Conservation (phyloP, 75 land plant genomes). For the Chamaecyparis obtusa region DNA sequence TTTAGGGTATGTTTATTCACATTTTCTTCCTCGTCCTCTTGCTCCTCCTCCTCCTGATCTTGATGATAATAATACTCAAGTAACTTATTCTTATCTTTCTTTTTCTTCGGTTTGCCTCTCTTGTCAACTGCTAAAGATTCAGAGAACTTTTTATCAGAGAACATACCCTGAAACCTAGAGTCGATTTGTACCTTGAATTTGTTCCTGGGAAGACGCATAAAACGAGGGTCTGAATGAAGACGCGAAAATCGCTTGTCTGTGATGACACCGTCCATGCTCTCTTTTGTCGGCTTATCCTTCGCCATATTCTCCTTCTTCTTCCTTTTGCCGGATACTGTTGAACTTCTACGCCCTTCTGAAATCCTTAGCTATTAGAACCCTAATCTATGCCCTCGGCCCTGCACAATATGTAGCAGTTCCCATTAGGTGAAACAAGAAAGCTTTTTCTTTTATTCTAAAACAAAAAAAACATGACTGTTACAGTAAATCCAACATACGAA, state of each 20-base stretch:
- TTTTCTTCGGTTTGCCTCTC: conserved; percentile 57
- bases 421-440: no score
- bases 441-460: no score
- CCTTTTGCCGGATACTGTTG: not conserved
- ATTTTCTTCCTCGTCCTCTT: conserved; percentile 13
- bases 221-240: conserved; percentile 77
- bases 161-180: conserved; percentile 66
- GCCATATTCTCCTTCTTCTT: conserved; percentile 16
- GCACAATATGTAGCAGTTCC: no score
- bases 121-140: conserved; percentile 62
- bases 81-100: conserved; percentile 18
- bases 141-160: conserved; percentile 58
- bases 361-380: not conserved
- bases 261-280: conserved; percentile 19
- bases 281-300: not conserved
- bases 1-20: not conserved
- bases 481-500: no score
- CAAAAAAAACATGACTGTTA: no score
- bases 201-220: conserved; percentile 60
- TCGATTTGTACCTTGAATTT: conserved; percentile 63
- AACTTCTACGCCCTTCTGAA: not conserved
- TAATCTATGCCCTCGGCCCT: no score
- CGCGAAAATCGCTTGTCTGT: conserved; percentile 67
- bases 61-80: conserved; percentile 56
- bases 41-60: conserved; percentile 30